These are phyloP conservation scores for Pseudogymnoascus sp. DNA, from an alignment of 2,329 filamentous ascomycete genomes.

Conservation along the genomic window DNA sequence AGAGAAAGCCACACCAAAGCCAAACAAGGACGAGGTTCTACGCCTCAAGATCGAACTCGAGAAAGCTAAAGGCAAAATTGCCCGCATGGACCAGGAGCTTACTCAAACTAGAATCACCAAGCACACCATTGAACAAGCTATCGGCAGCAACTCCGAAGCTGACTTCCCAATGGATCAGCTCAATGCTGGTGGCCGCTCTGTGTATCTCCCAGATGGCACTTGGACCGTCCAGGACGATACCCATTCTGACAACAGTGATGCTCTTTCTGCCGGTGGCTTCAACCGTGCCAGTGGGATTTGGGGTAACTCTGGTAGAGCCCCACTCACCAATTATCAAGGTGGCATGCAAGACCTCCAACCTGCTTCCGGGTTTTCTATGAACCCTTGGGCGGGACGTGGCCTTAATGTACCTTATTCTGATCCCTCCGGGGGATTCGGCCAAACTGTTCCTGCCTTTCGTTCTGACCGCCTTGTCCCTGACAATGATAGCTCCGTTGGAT, in stretches of 20 bases:
- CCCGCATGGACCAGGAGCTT: constrained; percentile 62
- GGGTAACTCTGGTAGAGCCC: constrained; percentile 36
- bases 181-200: constrained; percentile 30
- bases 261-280: constrained; percentile 42
- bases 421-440: constrained; percentile 16
- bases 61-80: constrained; percentile 61
- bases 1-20: constrained; percentile 27
- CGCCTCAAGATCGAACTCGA: constrained; percentile 64
- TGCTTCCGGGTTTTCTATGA: constrained; percentile 30
- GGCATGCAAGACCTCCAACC: constrained; percentile 20
- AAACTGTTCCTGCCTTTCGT: constrained; percentile 21
- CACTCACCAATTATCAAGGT: constrained; percentile 24
- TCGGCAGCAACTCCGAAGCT: constrained; percentile 40
- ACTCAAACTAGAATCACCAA: constrained; percentile 54
- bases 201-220: constrained; percentile 33
- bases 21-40: constrained; percentile 48
- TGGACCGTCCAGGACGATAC: constrained; percentile 48
- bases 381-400: constrained; percentile 39
- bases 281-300: constrained; percentile 49
- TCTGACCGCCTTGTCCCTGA: constrained; percentile 24
- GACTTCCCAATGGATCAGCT: constrained; percentile 27
- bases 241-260: constrained; percentile 49
- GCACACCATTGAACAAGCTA: constrained; percentile 47
- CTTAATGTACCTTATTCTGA: constrained; percentile 27
- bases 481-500: constrained; percentile 22